Evolutionary conservation across 768 basidiomycete species (phyloP), one percentile per base, ranked within the genome.

Genomic region (Tulasnella sp.): DNA sequence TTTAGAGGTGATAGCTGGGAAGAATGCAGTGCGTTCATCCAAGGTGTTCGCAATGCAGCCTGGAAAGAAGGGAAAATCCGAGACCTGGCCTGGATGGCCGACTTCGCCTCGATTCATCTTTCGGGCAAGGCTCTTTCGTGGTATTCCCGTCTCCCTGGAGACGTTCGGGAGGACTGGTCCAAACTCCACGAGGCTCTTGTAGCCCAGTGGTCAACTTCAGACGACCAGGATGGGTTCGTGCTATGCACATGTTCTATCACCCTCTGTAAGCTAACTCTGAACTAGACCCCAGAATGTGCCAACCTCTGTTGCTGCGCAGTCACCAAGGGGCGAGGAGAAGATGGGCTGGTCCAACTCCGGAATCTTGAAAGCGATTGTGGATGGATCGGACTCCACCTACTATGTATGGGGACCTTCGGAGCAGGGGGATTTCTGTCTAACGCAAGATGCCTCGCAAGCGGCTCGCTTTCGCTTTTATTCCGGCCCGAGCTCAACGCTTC

Each of bases 21-120:
- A 5, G 74, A 75, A 24, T 75, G 74, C 22, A 34, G 31, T 28
- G 14, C 3, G 0, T 75, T 75, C 74, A 42, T 75, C 48, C 74
- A 34, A 16, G 22, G 4, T 14, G 41, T 75, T 22, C 41, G 41
- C 24, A 28, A 16, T 22, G 40, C 40, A 11, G 73, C 73, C 1
- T 75, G 40, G 73, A 31, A 44, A 9, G 42, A 75, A 75, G 74
- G 74, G 7, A 75, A 75, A 50, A 3, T 24, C 11, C 41, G 41
- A 50, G 74, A 75, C 40, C n/a, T 0, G n/a, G 40, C 14, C 18
- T 75, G 74, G 74, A 75, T 75, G 74, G 74, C 74, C n/a, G 74
- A 44, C 41, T 75, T 44, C 40, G 74, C 40, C 14, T 14, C 74
- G 1, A 44, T n/a, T 5, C 14, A 50, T 75, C 31, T 75, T 22